These are phyloP conservation scores for Parsonsia alboflavescens DNA, from an alignment of 257 asterid genomes.

Conservation along the genomic window DNA sequence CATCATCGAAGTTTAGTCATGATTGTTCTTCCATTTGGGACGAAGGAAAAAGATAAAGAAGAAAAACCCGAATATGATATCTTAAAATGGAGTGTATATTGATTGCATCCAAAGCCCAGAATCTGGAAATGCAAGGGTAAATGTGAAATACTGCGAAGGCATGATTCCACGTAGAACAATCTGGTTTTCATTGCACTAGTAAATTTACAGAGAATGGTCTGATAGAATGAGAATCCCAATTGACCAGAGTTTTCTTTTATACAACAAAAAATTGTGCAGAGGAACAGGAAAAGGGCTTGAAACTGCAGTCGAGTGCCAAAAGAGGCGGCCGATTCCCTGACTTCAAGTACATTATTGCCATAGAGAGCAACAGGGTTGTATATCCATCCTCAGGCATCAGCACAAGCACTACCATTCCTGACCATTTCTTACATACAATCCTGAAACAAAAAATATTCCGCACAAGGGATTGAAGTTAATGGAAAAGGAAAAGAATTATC, in stretches of 20 bases:
- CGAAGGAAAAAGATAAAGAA: background rate
- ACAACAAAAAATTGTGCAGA: background rate
- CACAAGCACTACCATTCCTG: background rate
- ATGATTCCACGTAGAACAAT: background rate
- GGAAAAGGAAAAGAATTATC: background rate
- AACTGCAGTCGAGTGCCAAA: background rate
- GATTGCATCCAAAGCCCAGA: background rate
- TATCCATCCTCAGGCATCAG: background rate
- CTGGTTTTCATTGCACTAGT: background rate
- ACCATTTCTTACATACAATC: background rate
- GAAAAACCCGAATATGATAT: background rate
- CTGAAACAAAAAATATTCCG: background rate
- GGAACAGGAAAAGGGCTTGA: background rate
- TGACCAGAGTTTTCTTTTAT: background rate
- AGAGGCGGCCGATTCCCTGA: background rate
- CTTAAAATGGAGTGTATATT: background rate
- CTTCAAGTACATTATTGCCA: background rate
- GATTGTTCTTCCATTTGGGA: background rate
- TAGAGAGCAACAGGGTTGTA: background rate
- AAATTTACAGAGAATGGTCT: slow-evolving; percentile 1
- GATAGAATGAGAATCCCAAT: background rate
- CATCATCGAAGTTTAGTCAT: background rate
- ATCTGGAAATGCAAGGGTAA: background rate
- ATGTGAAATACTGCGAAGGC: background rate
- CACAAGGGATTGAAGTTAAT: background rate